phyloP scores from a whole-genome alignment of 1,284 basidiomycete genomes.

The Xerocomus nothofagi region DNA sequence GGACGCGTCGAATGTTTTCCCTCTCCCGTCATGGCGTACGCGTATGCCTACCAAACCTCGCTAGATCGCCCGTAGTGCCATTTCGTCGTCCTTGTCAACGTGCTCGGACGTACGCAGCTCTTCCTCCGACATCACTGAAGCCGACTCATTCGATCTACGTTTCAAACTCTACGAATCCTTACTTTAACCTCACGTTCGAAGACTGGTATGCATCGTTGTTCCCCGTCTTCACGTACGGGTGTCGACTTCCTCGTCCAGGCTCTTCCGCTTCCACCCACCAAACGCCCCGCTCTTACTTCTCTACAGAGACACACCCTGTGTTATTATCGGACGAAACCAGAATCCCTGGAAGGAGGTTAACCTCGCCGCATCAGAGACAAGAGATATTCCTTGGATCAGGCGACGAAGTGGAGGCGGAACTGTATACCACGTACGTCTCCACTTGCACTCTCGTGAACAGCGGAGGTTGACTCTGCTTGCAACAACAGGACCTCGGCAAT shows the following conservation, averaged over 20 bases:
- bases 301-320: slow-evolving; percentile 88
- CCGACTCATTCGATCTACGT: slow-evolving; percentile 69
- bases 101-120: slow-evolving; percentile 15
- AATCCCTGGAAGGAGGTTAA: slow-evolving; percentile 99
- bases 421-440: slow-evolving; percentile 84
- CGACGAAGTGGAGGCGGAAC: slow-evolving; percentile 95
- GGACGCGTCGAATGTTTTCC: slow-evolving; percentile 22
- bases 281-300: slow-evolving; percentile 78
- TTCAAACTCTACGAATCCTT: slow-evolving; percentile 82
- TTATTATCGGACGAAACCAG: slow-evolving; percentile 95
- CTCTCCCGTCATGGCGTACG: slow-evolving; percentile 14
- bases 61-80: neutral
- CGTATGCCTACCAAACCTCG: neutral
- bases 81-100: neutral
- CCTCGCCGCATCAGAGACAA: slow-evolving; percentile 48
- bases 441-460: neutral
- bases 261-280: slow-evolving; percentile 75
- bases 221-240: neutral
- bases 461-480: neutral
- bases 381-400: slow-evolving; percentile 79
- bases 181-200: slow-evolving; percentile 93
- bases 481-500: slow-evolving; percentile 88
- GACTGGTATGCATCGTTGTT: slow-evolving; percentile 68
- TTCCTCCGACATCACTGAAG: slow-evolving; percentile 23
- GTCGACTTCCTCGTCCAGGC: slow-evolving; percentile 48